Base-by-base conservation (phyloP, 306 rosid species). In the Dalbergia cochinchinensis region DNA sequence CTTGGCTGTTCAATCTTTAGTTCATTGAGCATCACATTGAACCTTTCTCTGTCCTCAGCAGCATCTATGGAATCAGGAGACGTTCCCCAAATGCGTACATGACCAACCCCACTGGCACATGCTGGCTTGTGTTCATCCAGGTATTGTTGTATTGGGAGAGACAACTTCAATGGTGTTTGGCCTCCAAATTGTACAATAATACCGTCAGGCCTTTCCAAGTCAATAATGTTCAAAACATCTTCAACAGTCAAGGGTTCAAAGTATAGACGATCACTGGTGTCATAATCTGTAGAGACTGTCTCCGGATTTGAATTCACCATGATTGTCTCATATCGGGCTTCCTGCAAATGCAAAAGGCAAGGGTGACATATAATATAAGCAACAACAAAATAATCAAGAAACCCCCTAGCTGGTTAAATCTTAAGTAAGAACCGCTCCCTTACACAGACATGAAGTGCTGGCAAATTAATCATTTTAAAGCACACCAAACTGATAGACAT, bases 271-370 rank as follows among this genome's bases (percentile, higher is more conserved):
- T 96, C 98, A 85, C 99, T 96, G 0, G 99, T 96, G 89, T 96
- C 99, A 74, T 93, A 96, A 82, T 93, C 98, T 3, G 99, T 96
- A 53, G 98, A 96, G 22, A 96, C 98, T 15, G 98, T 96, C 83
- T 96, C 98, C 3, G 99, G 98, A 87, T 96, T 96, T 54, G 99
- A 96, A 82, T 96, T 96, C 90, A 96, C 92, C 99, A 96, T 93
- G 73, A 96, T 93, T 81, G 99, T 96, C 86, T 93, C 97, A 78
- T 90, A 96, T 44, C 96, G 97, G 31, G 92, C 98, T 74, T 89
- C 87, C 98, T 96, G 90, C 63, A 84, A 85, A 87, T 15, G 65
- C 62, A 89, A 64, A 61, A 7, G 74, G 33, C 76, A 59, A 80
- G 34, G 63, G 51, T 26, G 75, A 71, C 12, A 50, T 37, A 50